Evolutionary conservation across 1,284 basidiomycete genomes (phyloP).

Genomic region (Pisolithus thermaeus): DNA sequence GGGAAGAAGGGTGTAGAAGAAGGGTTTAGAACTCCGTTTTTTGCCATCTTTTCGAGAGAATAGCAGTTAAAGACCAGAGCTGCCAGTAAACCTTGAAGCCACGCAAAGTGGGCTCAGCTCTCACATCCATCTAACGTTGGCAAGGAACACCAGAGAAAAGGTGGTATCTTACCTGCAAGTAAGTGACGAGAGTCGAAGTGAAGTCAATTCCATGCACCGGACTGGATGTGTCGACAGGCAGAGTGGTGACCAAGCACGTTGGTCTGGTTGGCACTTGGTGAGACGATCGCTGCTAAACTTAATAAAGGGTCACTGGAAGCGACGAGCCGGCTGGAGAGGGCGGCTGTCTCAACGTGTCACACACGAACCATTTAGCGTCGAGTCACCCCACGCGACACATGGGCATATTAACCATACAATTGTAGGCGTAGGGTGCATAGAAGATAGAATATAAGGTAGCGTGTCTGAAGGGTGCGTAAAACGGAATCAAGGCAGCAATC

Average conservation of each 20-base stretch:
- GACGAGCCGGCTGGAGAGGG: too few species aligned
- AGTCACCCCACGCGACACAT: too few species aligned
- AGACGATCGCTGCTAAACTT: too few species aligned
- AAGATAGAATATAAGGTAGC: neutral
- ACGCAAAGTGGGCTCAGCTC: neutral
- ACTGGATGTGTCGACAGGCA: neutral
- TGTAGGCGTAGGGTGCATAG: neutral
- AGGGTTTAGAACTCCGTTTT: slow-evolving; percentile 70
- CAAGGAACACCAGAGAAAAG: neutral
- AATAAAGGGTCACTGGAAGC: too few species aligned
- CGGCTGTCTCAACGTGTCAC: too few species aligned
- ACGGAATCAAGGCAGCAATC: neutral
- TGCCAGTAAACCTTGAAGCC: slow-evolving; percentile 8
- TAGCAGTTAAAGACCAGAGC: slow-evolving; percentile 8
- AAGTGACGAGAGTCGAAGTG: slow-evolving; percentile 7
- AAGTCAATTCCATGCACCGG: slow-evolving; percentile 25
- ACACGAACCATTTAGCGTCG: too few species aligned
- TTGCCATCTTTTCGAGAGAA: slow-evolving; percentile 50
- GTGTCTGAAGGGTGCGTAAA: neutral
- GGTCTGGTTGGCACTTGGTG: too few species aligned
- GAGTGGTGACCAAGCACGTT: neutral
- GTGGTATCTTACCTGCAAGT: slow-evolving; percentile 19
- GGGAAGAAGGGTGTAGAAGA: slow-evolving; percentile 80
- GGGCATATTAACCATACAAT: too few species aligned
- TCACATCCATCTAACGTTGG: neutral